phyloP scores from a whole-genome alignment of 2,329 filamentous ascomycete species.

The Aspergillus fructus region DNA sequence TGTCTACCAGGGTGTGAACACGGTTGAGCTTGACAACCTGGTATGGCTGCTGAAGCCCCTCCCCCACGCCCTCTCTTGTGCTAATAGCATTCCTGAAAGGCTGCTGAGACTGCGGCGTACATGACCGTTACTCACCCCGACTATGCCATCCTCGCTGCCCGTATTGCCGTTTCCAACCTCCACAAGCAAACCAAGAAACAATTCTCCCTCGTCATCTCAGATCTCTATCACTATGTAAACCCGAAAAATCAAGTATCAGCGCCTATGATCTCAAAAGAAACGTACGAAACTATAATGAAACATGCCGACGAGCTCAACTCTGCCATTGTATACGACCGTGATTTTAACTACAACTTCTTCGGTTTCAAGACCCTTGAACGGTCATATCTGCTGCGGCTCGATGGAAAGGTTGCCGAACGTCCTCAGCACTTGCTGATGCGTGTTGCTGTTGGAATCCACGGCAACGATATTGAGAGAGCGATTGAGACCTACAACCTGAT shows the following conservation, averaged over 20 bases:
- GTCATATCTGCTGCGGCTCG: slow-evolving; percentile 92
- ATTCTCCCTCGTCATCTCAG: slow-evolving; percentile 91
- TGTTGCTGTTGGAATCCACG: slow-evolving; percentile 95
- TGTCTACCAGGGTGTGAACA: slow-evolving; percentile 97
- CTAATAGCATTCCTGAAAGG: slow-evolving; percentile 55
- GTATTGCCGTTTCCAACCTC: slow-evolving; percentile 98
- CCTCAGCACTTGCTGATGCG: slow-evolving; percentile 99
- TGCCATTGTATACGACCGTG: slow-evolving; percentile 97
- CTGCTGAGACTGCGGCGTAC: slow-evolving; percentile 97
- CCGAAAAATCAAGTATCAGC: slow-evolving; percentile 80
- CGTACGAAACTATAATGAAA: slow-evolving; percentile 90
- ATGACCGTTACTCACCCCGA: slow-evolving; percentile 99
- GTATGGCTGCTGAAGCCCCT: slow-evolving; percentile 54
- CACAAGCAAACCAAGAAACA: slow-evolving; percentile 99
- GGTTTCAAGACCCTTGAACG: slow-evolving; percentile 99
- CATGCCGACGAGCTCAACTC: slow-evolving; percentile 98
- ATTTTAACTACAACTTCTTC: slow-evolving; percentile 99
- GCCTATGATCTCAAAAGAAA: slow-evolving; percentile 92
- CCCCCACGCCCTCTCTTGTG: background rate
- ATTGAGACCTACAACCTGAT: slow-evolving; percentile 99
- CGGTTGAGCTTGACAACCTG: slow-evolving; percentile 92
- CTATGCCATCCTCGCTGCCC: slow-evolving; percentile 96
- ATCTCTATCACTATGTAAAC: slow-evolving; percentile 95
- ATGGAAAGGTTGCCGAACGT: slow-evolving; percentile 94
- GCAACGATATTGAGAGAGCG: slow-evolving; percentile 88